Evolutionary conservation across 1,139 yeast species (phyloP).

Genomic region (Geotrichum candidum): DNA sequence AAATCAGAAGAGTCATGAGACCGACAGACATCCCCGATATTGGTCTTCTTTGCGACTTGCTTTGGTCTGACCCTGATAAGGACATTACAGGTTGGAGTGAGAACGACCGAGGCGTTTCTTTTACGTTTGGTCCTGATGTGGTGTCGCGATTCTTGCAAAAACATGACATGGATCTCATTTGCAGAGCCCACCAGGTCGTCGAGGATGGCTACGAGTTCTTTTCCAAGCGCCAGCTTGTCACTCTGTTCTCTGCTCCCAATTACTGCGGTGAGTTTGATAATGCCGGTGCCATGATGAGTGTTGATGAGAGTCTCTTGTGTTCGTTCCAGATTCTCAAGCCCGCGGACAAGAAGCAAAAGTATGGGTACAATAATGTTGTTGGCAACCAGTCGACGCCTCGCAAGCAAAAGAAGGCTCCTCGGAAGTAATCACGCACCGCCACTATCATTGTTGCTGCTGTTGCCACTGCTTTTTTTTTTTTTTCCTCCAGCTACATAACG

Average conservation of each 20-base stretch:
- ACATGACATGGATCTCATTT: slow-evolving; percentile 89
- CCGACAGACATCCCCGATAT: slow-evolving; percentile 98
- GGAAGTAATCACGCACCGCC: background rate
- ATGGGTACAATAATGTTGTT: slow-evolving; percentile 42
- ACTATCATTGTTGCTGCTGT: background rate
- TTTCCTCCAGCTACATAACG: background rate
- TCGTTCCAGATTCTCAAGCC: slow-evolving; percentile 92
- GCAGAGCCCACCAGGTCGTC: slow-evolving; percentile 98
- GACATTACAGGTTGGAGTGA: slow-evolving; percentile 97
- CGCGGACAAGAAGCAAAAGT: slow-evolving; percentile 87
- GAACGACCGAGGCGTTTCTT: slow-evolving; percentile 95
- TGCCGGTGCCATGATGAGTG: slow-evolving; percentile 99
- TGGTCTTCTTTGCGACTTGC: slow-evolving; percentile 81
- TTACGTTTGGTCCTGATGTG: slow-evolving; percentile 96
- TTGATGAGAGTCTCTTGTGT: slow-evolving; percentile 83
- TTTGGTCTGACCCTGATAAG: slow-evolving; percentile 97
- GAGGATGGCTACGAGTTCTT: slow-evolving; percentile 98
- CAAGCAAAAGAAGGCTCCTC: slow-evolving; percentile 12
- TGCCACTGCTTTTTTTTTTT: background rate
- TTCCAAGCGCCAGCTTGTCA: slow-evolving; percentile 86
- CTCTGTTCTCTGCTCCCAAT: slow-evolving; percentile 94
- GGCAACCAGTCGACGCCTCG: slow-evolving; percentile 13
- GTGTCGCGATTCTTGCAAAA: slow-evolving; percentile 73
- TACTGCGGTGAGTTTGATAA: slow-evolving; percentile 98
- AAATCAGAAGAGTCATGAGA: slow-evolving; percentile 80